Base-by-base conservation (phyloP, 2,329 filamentous ascomycete species). In the Penicillium rolfsii region DNA sequence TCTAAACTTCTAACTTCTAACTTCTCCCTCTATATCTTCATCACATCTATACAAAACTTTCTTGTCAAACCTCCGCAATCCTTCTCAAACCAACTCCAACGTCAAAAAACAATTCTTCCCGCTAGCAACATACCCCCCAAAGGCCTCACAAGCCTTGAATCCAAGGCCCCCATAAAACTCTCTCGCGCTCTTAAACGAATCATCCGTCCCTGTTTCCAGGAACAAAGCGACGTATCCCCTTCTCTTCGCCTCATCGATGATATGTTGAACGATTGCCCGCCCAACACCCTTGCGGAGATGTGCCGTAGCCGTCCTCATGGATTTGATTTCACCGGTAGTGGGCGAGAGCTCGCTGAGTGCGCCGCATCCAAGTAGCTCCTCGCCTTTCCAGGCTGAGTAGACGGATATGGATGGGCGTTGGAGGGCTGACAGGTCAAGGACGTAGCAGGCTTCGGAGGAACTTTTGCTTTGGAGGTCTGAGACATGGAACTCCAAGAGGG, bases 351-450 rank as follows among this genome's bases (percentile, higher is more conserved):
- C 16, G 19, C 35, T 33, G 5, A 50, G 28, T 2, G 48, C 48
- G 28, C 48, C 48, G 28, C 48, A 50, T 22, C 48, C 48, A 12
- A 50, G 28, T 9, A 50, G 6, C 1, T 14, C 6, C 3, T 33
- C 2, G 48, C 48, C 48, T 1, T 50, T n/a, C 48, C 48, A 50
- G n/a, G 48, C 48, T 8, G 48, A 50, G n/a, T 33, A 50, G 28
- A 50, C 48, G 48, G 48, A 35, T 11, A 50, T 50, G 16, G 48
- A 50, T 9, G 28, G 30, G 9, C 22, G 8, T 33, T 35, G 28
- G 28, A 50, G 48, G n/a, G 48, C 48, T 6, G 48, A 35, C 0
- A 50, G 48, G 30, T 50, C 48, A 30, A 50, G 48, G 48, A 50
- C 48, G n/a, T 50, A 33, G 48, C 48, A 50, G 48, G 28, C 35